Evolutionary conservation across 441 rosid genomes (phyloP).

Genomic region (Syzygium syzygioides): DNA sequence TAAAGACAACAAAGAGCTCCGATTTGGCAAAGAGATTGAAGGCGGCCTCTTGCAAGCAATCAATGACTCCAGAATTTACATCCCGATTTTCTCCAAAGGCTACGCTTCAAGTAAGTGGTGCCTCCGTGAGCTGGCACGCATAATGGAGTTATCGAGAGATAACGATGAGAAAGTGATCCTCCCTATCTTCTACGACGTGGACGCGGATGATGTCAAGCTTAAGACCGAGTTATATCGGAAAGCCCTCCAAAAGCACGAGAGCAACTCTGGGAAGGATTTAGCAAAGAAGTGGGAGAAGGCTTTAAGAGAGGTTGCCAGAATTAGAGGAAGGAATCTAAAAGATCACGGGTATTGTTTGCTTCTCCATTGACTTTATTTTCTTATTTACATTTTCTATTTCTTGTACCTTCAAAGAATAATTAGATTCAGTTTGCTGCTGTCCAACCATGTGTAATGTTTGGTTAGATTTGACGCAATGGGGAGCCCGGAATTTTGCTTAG

Average conservation of each 20-base stretch:
- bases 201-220: background rate
- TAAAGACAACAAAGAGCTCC: too few species aligned
- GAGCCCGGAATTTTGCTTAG: background rate
- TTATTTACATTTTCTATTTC: rapidly evolving
- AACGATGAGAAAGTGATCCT: background rate
- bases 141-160: background rate
- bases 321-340: background rate
- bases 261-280: rapidly evolving
- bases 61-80: too few species aligned
- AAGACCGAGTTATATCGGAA: background rate
- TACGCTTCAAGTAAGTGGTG: too few species aligned
- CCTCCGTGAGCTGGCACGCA: too few species aligned
- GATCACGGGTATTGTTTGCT: background rate
- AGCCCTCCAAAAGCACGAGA: background rate
- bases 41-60: too few species aligned
- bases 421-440: background rate
- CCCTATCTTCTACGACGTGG: background rate
- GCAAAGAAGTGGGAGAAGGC: background rate
- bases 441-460: background rate
- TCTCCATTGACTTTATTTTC: background rate
- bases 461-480: background rate
- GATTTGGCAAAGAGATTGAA: too few species aligned
- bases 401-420: too few species aligned
- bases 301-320: background rate
- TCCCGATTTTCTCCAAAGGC: too few species aligned